A percentile compares a stretch with the other conserved stretches of the same genome.
Conservation (phyloP, 371 early-diverging fungal species). For the Coemansia sp. region DNA sequence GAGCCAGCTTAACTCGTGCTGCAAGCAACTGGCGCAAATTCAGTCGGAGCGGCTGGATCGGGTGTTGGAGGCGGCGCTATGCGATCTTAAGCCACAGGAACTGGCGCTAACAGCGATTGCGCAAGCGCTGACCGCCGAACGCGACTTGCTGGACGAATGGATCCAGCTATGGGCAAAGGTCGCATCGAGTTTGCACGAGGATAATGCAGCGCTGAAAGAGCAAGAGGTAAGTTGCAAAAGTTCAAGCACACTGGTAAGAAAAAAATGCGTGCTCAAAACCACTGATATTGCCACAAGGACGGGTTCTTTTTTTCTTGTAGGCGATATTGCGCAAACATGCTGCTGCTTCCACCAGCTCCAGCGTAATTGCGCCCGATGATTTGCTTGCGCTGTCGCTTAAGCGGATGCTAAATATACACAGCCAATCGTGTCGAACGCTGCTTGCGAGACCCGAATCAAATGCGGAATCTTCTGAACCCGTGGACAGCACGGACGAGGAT, state of each 20-base stretch:
- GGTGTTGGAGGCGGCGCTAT: slow-evolving; percentile 2
- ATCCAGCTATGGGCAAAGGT: slow-evolving; percentile 22
- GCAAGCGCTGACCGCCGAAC: slow-evolving; percentile 17
- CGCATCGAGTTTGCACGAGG: slow-evolving; percentile 12
- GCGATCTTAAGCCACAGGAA: slow-evolving; percentile 6
- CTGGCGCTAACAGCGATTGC: slow-evolving; percentile 1
- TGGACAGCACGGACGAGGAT: background rate
- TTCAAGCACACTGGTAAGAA: background rate
- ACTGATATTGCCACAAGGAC: no score
- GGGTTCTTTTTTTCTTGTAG: slow-evolving; percentile 1
- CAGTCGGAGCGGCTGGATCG: slow-evolving; percentile 3
- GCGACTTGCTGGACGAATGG: slow-evolving; percentile 29
- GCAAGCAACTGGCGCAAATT: slow-evolving; percentile 10
- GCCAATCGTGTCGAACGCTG: background rate
- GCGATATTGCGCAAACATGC: slow-evolving; percentile 9
- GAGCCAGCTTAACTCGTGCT: slow-evolving; percentile 8
- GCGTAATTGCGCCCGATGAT: slow-evolving; percentile 36
- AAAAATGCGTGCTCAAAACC: no score
- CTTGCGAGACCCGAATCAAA: background rate
- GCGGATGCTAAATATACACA: slow-evolving; percentile 21
- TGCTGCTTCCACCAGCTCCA: background rate
- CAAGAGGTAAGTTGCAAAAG: slow-evolving; percentile 19
- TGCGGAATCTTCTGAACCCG: background rate
- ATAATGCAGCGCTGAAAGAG: slow-evolving; percentile 14
- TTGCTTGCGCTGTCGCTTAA: slow-evolving; percentile 32